Evolutionary conservation across 768 basidiomycete species (phyloP).

Genomic region (Lactifluus volemus): DNA sequence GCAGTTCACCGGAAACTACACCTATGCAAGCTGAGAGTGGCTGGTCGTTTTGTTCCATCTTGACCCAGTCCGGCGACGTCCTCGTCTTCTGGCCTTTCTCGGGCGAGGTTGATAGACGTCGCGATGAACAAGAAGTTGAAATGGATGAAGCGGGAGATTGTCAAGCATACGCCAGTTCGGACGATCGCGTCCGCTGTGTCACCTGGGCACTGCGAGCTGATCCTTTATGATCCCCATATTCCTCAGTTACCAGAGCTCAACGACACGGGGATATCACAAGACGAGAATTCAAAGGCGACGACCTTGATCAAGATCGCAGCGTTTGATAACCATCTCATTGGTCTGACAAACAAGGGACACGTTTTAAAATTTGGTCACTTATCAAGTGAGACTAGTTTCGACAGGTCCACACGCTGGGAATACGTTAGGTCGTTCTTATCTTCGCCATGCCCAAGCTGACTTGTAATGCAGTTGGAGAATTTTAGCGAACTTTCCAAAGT

Average conservation of each 20-base stretch:
- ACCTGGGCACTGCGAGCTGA: slow-evolving; percentile 48
- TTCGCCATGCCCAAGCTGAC: neutral
- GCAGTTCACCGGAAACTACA: slow-evolving; percentile 36
- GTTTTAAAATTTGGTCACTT: slow-evolving; percentile 56
- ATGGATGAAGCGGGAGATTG: slow-evolving; percentile 39
- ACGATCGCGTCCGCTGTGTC: slow-evolving; percentile 47
- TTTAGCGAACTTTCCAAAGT: slow-evolving; percentile 60
- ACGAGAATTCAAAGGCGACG: slow-evolving; percentile 25
- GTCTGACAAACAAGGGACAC: slow-evolving; percentile 71
- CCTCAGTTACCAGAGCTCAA: slow-evolving; percentile 49
- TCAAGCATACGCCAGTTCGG: slow-evolving; percentile 27
- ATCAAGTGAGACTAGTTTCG: slow-evolving; percentile 31
- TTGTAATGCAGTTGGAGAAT: slow-evolving; percentile 47
- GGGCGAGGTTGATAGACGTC: slow-evolving; percentile 32
- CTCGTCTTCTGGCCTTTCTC: slow-evolving; percentile 67
- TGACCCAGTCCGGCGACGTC: slow-evolving; percentile 64
- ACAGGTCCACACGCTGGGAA: slow-evolving; percentile 45
- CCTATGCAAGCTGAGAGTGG: slow-evolving; percentile 68
- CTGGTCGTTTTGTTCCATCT: slow-evolving; percentile 68
- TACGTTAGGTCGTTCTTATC: slow-evolving; percentile 44
- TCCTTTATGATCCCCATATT: slow-evolving; percentile 53
- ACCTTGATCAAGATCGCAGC: slow-evolving; percentile 76
- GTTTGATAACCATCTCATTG: slow-evolving; percentile 63
- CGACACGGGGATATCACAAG: slow-evolving; percentile 23
- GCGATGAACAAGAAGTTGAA: slow-evolving; percentile 33